Conservation (phyloP, 1,139 yeast species). For the Scheffersomyces illinoinensis region DNA sequence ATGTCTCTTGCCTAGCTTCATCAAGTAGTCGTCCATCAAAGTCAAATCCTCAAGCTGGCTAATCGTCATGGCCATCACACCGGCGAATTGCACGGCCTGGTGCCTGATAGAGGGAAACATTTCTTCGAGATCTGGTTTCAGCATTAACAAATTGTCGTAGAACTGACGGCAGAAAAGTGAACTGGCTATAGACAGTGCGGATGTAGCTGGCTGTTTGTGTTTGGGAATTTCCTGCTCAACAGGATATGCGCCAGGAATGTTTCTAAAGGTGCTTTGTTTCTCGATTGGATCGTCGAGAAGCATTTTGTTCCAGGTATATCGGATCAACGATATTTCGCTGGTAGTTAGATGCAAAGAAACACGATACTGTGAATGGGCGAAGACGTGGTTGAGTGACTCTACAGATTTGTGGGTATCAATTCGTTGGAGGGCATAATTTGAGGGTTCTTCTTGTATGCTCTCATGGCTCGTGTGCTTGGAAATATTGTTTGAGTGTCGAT, state of each 20-base stretch:
- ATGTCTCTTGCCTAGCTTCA: constrained; percentile 72
- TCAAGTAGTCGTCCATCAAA: constrained; percentile 58
- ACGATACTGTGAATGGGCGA: background rate
- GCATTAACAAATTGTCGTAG: constrained; percentile 56
- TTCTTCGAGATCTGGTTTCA: constrained; percentile 54
- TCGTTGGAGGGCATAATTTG: background rate
- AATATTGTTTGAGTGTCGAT: background rate
- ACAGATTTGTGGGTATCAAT: background rate
- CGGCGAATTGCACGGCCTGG: constrained; percentile 80
- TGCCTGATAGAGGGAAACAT: constrained; percentile 66
- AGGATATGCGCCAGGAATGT: constrained; percentile 35
- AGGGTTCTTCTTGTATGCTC: background rate
- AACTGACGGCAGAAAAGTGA: constrained; percentile 62
- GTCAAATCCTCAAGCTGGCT: constrained; percentile 42
- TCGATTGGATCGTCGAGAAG: constrained; percentile 36
- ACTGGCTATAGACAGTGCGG: constrained; percentile 38
- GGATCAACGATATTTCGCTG: constrained; percentile 39
- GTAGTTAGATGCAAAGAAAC: constrained; percentile 30
- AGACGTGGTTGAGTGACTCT: background rate
- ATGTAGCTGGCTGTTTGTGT: constrained; percentile 14
- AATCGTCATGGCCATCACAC: constrained; percentile 68
- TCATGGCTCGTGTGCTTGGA: background rate
- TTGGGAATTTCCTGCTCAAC: constrained; percentile 12
- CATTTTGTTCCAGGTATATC: constrained; percentile 49
- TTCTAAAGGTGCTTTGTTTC: constrained; percentile 13